A percentile compares a stretch with the other conserved stretches of the same genome.
phyloP scores from a whole-genome alignment of 192 early-diverging fungal species.

The Coemansia sp. region DNA sequence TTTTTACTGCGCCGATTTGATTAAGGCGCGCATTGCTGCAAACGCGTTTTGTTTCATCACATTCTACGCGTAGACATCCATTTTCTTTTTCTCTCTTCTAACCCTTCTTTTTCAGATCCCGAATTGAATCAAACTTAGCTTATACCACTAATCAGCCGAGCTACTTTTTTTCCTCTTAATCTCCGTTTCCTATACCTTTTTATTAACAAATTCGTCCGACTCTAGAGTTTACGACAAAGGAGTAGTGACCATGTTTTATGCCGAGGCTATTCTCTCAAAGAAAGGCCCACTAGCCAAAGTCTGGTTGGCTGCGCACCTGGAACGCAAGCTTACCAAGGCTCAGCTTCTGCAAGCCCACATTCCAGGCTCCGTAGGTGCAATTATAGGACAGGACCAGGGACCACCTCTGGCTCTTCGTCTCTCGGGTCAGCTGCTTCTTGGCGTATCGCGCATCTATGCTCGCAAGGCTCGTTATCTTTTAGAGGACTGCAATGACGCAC shows the following conservation, averaged over 20 bases:
- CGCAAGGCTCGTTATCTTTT: slow-evolving; percentile 94
- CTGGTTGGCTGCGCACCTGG: slow-evolving; percentile 98
- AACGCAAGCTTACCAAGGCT: slow-evolving; percentile 92
- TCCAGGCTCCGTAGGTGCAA: slow-evolving; percentile 78
- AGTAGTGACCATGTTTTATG: slow-evolving; percentile 61
- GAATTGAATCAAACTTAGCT: too few species aligned
- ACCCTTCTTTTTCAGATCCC: too few species aligned
- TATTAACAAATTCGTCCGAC: neutral
- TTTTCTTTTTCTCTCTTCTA: too few species aligned
- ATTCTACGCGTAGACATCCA: too few species aligned
- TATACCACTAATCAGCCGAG: too few species aligned
- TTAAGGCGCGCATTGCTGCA: too few species aligned
- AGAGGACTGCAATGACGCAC: slow-evolving; percentile 96
- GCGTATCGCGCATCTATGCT: slow-evolving; percentile 93
- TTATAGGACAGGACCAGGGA: slow-evolving; percentile 70
- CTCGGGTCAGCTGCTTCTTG: slow-evolving; percentile 93
- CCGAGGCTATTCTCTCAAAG: slow-evolving; percentile 75
- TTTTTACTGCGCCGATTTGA: too few species aligned
- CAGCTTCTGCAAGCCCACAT: slow-evolving; percentile 96
- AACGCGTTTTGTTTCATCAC: too few species aligned
- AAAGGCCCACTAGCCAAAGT: slow-evolving; percentile 92
- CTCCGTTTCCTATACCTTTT: neutral
- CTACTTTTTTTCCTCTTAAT: too few species aligned
- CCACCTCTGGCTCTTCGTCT: slow-evolving; percentile 90
- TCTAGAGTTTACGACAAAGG: neutral